These are phyloP conservation scores for Auricularia sp. DNA, from an alignment of 768 basidiomycete genomes.

Conservation along the genomic window DNA sequence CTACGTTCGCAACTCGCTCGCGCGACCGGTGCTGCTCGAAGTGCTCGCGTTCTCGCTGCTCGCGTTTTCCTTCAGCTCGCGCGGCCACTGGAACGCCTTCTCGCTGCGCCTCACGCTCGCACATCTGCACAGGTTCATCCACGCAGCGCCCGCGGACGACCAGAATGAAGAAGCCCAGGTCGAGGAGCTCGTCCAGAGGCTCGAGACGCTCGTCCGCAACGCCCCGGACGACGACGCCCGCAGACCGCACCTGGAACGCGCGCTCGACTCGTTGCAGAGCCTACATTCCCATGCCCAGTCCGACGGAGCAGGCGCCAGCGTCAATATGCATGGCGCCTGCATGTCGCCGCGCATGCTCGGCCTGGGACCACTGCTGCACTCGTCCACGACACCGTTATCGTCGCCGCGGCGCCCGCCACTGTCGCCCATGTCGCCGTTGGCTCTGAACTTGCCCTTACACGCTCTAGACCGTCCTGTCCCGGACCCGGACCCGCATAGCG, in stretches of 20 bases:
- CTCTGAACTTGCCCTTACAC: no score
- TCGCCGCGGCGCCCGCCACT: neutral
- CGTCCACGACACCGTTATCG: neutral
- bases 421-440: no score
- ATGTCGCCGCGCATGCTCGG: neutral
- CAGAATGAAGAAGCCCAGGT: neutral
- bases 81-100: neutral
- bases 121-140: neutral
- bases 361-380: neutral
- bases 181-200: neutral
- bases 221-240: neutral
- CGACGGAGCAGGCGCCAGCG: neutral
- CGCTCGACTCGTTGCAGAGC: neutral
- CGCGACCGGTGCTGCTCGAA: neutral
- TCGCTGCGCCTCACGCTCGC: neutral
- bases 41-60: neutral
- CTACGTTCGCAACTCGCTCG: neutral
- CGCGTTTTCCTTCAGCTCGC: neutral
- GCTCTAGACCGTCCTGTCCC: neutral
- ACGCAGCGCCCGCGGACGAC: neutral
- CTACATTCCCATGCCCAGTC: neutral
- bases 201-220: neutral
- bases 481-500: neutral
- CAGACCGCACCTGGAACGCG: neutral
- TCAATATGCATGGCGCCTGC: neutral